Conservation (phyloP, 306 rosid genomes). For the Macrotyloma uniflorum region DNA sequence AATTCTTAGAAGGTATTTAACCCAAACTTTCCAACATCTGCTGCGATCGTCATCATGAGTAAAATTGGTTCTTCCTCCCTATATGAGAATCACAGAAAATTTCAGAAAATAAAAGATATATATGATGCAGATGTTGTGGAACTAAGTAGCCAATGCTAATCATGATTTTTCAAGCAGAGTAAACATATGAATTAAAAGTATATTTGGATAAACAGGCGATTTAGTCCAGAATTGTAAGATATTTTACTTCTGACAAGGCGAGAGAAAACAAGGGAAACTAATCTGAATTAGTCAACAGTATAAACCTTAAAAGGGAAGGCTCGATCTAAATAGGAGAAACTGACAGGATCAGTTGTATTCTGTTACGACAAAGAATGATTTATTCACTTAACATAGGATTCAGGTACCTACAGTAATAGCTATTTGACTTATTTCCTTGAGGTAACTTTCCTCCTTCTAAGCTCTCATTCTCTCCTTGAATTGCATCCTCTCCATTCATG, state of each 20-base stretch:
- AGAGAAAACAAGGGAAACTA: neutral
- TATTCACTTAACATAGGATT: neutral
- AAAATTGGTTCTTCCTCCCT: neutral
- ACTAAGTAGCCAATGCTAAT: neutral
- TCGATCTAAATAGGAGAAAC: neutral
- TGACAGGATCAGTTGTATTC: neutral
- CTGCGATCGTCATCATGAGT: neutral
- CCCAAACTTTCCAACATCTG: slow-evolving; percentile 3
- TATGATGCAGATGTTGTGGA: neutral
- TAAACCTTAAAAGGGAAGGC: neutral
- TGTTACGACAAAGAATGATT: neutral
- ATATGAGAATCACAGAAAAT: neutral
- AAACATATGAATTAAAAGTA: no score
- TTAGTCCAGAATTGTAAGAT: neutral
- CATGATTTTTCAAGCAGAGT: slow-evolving; percentile 11
- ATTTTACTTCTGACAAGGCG: neutral
- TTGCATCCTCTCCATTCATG: no score
- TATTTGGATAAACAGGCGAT: neutral
- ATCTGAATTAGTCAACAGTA: neutral
- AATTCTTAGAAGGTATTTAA: neutral
- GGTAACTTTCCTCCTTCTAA: no score
- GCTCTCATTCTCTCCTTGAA: no score
- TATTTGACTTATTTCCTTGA: no score
- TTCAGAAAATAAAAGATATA: neutral
- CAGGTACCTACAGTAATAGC: neutral